A percentile compares a stretch with the other conserved stretches of the same genome.
phyloP scores from a whole-genome alignment of 2,329 filamentous ascomycete species.

The Sarocladium strictum region DNA sequence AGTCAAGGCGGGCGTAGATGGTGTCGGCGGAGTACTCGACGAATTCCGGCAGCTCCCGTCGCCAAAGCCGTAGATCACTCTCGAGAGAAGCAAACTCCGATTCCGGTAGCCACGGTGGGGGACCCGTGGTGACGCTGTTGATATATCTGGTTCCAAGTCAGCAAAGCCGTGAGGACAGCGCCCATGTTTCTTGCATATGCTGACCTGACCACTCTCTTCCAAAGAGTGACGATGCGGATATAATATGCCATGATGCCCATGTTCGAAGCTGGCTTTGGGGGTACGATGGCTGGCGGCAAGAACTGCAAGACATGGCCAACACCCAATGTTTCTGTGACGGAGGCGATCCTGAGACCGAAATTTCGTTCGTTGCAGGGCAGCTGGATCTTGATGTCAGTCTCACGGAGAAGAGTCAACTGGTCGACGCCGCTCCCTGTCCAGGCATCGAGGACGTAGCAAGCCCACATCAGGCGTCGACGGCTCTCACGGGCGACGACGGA shows the following conservation, averaged over 20 bases:
- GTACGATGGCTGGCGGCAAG: slow-evolving; percentile 31
- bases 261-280: slow-evolving; percentile 31
- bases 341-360: slow-evolving; percentile 33
- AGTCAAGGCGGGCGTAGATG: slow-evolving; percentile 40
- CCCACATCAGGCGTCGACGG: slow-evolving; percentile 35
- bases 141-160: too few relatives aligned
- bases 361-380: slow-evolving; percentile 34
- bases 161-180: too few relatives aligned
- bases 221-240: slow-evolving; percentile 33
- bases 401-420: slow-evolving; percentile 31
- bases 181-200: too few relatives aligned
- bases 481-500: slow-evolving; percentile 32
- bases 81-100: slow-evolving; percentile 36
- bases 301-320: slow-evolving; percentile 35
- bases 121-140: slow-evolving; percentile 31
- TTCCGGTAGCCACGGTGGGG: slow-evolving; percentile 36
- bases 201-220: slow-evolving; percentile 30
- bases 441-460: slow-evolving; percentile 34
- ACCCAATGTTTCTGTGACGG: slow-evolving; percentile 33
- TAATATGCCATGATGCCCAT: slow-evolving; percentile 40
- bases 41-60: slow-evolving; percentile 34
- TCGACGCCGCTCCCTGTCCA: slow-evolving; percentile 34
- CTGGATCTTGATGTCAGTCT: slow-evolving; percentile 35
- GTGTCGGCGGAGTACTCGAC: slow-evolving; percentile 37
- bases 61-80: slow-evolving; percentile 33